Evolutionary conservation across 169 alveolate genomes (phyloP).

Genomic region (Plasmodium knowlesi): DNA sequence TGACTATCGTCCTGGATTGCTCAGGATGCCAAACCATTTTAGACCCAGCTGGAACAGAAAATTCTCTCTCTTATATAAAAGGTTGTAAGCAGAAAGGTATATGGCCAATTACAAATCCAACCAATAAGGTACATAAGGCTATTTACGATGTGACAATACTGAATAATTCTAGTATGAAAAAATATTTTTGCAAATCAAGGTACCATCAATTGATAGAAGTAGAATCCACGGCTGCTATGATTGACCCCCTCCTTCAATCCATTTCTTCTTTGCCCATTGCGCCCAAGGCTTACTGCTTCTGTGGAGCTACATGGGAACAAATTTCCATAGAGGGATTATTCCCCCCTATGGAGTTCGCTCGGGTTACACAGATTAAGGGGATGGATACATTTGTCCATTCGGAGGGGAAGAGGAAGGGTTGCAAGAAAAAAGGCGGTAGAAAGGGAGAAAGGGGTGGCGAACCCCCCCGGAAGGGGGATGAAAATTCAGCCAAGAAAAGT

Average conservation of each 20-base stretch:
- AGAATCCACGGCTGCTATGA: conserved; percentile 84
- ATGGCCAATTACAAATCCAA: conserved; percentile 92
- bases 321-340: conserved; percentile 89
- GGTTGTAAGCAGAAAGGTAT: conserved; percentile 91
- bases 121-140: conserved; percentile 89
- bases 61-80: conserved; percentile 86
- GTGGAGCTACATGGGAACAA: conserved; percentile 88
- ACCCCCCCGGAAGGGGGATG: neutral
- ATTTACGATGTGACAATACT: conserved; percentile 84
- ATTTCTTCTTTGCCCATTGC: conserved; percentile 79
- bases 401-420: neutral
- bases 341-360: conserved; percentile 77
- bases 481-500: neutral
- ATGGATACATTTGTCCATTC: neutral
- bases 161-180: conserved; percentile 86
- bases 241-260: conserved; percentile 84
- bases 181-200: conserved; percentile 88
- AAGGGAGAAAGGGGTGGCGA: neutral
- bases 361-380: conserved; percentile 37
- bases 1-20: conserved; percentile 89
- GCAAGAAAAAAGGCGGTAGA: neutral
- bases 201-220: conserved; percentile 88
- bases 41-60: conserved; percentile 88
- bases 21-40: conserved; percentile 92
- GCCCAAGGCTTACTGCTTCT: conserved; percentile 82